Evolutionary conservation across 2,329 filamentous ascomycete species (phyloP), one percentile per base, ranked within the genome.

Genomic region (Aspergillus sp.): DNA sequence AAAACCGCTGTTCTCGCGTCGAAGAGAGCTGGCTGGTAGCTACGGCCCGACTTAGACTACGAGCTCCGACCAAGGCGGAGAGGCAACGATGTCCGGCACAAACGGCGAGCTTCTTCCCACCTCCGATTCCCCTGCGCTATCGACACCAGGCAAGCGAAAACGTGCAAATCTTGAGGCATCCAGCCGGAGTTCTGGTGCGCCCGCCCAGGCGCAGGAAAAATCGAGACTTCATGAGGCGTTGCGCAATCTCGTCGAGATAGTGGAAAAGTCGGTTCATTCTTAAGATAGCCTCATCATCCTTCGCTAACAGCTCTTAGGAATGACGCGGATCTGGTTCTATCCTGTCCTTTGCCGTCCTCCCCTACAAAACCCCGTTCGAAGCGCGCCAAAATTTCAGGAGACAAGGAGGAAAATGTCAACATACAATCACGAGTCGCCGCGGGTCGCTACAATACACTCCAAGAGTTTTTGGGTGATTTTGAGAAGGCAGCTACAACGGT

Each of bases 251-350:
- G 40, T 60, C 20, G 48, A 52, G 15, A 54, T 49, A 15, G 45
- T 44, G 36, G 55, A 47, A 49, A 51, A 52, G 59, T 54, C 36
- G 37, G 34, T 20, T 25, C 24, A 30, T 27, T 17, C 15, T 36
- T 14, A 22, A 4, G n/a, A n/a, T n/a, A n/a, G n/a, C n/a, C n/a
- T n/a, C n/a, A n/a, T n/a, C n/a, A n/a, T n/a, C n/a, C 24, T 20
- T 15, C 14, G 34, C 43, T 58, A 35, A 57, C 42, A 30, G 37
- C 29, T 37, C 31, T 8, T 35, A 67, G 63, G 35, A 55, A 61
- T 41, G 62, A 66, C 41, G 48, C 57, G n/a, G 60, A 61, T 28
- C 55, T 64, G n/a, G 51, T 66, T 30, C 51, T 67, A 10, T 58
- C 58, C 31, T 58, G 53, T 32, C 57, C 61, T 25, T 44, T 66